Conservation (phyloP, 2,329 filamentous ascomycete species). For the Pezicula neosporulosa region DNA sequence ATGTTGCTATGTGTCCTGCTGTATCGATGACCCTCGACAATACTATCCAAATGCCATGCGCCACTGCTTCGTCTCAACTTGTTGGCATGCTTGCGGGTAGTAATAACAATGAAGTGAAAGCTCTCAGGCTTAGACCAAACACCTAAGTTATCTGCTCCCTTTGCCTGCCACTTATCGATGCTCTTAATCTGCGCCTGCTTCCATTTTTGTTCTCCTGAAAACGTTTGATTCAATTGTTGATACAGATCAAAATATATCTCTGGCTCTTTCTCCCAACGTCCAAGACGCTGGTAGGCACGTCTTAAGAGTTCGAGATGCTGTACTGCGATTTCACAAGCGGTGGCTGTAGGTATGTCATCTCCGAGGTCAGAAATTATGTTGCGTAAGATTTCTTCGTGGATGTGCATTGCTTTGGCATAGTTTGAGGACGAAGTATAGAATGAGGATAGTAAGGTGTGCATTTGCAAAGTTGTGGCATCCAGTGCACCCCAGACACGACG, state of each 20-base stretch:
- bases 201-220: conserved; percentile 11
- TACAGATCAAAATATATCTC: conserved; percentile 13
- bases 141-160: conserved; percentile 9
- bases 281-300: conserved; percentile 37
- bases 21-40: too few relatives aligned
- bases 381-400: conserved; percentile 19
- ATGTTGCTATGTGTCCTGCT: too few relatives aligned
- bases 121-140: conserved; percentile 10
- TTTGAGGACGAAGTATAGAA: conserved; percentile 15
- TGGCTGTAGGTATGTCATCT: conserved; percentile 15
- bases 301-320: conserved; percentile 32
- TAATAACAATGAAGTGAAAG: conserved; percentile 10
- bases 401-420: conserved; percentile 13
- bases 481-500: conserved; percentile 20
- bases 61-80: too few relatives aligned
- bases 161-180: conserved; percentile 14
- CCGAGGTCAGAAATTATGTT: conserved; percentile 22
- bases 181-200: conserved; percentile 7
- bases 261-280: conserved; percentile 30
- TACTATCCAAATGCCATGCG: too few relatives aligned
- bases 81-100: too few relatives aligned
- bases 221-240: conserved; percentile 9
- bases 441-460: conserved; percentile 15
- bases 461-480: conserved; percentile 17
- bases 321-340: conserved; percentile 24